These are phyloP conservation scores for Funneliformis caledonium DNA, from an alignment of 371 early-diverging fungal species.

Conservation along the genomic window DNA sequence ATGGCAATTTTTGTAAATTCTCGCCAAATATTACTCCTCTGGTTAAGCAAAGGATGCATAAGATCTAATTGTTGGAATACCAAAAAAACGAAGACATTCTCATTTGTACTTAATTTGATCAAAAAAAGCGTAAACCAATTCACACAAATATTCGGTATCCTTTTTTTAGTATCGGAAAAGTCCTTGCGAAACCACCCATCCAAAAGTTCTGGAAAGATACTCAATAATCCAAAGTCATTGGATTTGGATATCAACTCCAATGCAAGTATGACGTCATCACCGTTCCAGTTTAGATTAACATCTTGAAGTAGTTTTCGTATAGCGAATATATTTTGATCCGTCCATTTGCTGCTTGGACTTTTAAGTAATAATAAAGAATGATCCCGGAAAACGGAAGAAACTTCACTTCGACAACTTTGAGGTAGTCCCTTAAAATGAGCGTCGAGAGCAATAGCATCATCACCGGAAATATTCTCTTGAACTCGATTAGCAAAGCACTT, in stretches of 20 bases:
- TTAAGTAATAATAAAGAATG: neutral
- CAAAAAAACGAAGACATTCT: neutral
- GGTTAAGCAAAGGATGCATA: neutral
- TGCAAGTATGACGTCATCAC: neutral
- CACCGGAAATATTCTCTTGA: neutral
- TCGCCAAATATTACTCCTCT: neutral
- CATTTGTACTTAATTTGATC: neutral
- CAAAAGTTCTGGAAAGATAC: slow-evolving; percentile 12
- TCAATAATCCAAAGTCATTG: neutral
- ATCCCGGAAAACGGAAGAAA: neutral
- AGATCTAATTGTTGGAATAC: neutral
- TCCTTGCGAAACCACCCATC: neutral
- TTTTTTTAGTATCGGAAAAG: neutral
- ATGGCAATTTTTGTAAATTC: neutral
- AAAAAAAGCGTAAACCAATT: slow-evolving; percentile 8
- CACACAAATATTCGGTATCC: neutral
- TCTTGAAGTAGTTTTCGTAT: neutral
- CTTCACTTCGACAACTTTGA: neutral
- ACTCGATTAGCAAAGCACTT: neutral
- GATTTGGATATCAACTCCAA: slow-evolving; percentile 17
- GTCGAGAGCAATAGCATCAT: neutral
- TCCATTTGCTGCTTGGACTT: neutral
- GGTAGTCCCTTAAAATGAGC: neutral
- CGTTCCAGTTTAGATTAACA: neutral
- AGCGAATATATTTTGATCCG: neutral